Conservation (phyloP, 768 basidiomycete species). For the Lanmaoa rubissima region DNA sequence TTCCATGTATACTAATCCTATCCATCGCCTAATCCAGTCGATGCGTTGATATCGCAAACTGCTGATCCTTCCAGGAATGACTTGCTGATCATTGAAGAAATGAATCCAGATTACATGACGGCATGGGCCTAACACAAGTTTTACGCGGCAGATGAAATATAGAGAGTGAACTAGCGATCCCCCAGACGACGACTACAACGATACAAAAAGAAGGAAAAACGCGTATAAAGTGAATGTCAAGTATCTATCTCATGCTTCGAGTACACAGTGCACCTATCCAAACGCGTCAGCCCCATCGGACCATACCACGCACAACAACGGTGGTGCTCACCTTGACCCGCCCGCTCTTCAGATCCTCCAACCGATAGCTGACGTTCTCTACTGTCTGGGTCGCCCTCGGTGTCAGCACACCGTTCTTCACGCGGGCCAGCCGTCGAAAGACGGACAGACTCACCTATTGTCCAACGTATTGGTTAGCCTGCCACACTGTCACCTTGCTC, state of each 20-base stretch:
- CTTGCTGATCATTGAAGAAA: background rate
- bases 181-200: background rate
- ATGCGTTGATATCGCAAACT: background rate
- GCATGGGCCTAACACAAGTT: background rate
- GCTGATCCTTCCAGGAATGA: background rate
- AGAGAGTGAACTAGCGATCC: background rate
- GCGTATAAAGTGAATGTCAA: background rate
- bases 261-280: slow-evolving; percentile 38
- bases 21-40: slow-evolving; percentile 1
- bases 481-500: slow-evolving; percentile 78
- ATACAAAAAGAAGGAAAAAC: background rate
- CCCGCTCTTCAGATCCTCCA: slow-evolving; percentile 89
- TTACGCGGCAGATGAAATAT: background rate
- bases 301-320: background rate
- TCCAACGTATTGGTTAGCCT: slow-evolving; percentile 84
- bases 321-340: slow-evolving; percentile 57
- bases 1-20: slow-evolving; percentile 9
- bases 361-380: slow-evolving; percentile 78
- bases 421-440: slow-evolving; percentile 27
- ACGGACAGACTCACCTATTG: slow-evolving; percentile 59
- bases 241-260: slow-evolving; percentile 34
- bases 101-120: background rate
- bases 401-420: slow-evolving; percentile 34
- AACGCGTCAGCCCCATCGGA: slow-evolving; percentile 8
- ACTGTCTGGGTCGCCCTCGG: slow-evolving; percentile 49